Percentiles rank a stretch among this genome's conserved stretches.
phyloP scores from a whole-genome alignment of 2,329 filamentous ascomycete genomes.

The Hypoxylon sp. region DNA sequence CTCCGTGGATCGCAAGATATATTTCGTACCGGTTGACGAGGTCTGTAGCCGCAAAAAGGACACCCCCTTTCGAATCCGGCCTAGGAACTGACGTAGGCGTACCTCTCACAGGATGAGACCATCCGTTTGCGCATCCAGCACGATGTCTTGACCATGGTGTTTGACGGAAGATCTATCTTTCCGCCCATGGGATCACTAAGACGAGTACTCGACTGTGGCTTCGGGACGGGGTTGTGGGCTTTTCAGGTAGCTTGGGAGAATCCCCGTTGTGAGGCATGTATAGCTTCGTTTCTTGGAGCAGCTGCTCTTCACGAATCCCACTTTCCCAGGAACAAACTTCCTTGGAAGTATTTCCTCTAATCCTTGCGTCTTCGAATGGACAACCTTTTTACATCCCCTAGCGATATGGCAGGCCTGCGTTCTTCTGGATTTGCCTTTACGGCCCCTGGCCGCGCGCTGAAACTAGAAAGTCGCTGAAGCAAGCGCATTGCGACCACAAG shows the following conservation, averaged over 20 bases:
- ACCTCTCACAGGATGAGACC: constrained; percentile 71
- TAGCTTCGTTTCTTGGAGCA: constrained; percentile 35
- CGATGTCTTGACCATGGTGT: constrained; percentile 72
- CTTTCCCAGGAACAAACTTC: constrained; percentile 5
- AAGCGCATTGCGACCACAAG: constrained; percentile 14
- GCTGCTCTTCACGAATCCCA: constrained; percentile 21
- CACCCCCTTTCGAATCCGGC: constrained; percentile 27
- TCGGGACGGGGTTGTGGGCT: constrained; percentile 78
- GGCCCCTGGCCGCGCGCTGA: constrained; percentile 1
- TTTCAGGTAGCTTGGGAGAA: constrained; percentile 75
- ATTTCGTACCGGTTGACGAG: constrained; percentile 80
- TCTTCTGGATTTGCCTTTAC: constrained; percentile 7
- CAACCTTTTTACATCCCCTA: constrained; percentile 4
- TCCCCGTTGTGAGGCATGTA: constrained; percentile 73
- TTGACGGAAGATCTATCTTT: constrained; percentile 78
- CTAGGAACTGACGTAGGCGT: constrained; percentile 34
- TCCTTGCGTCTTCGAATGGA: constrained; percentile 15
- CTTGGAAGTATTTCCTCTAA: constrained; percentile 11
- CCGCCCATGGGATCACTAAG: constrained; percentile 72
- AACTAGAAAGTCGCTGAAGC: constrained; percentile 11
- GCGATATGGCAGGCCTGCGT: constrained; percentile 10
- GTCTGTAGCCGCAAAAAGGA: constrained; percentile 58
- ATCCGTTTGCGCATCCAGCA: constrained; percentile 76
- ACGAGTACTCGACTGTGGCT: constrained; percentile 79
- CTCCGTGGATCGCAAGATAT: constrained; percentile 74